Percentiles rank a stretch among this genome's conserved stretches.
Evolutionary conservation across 2,329 filamentous ascomycete genomes (phyloP).

Genomic region (Fusarium sp.): DNA sequence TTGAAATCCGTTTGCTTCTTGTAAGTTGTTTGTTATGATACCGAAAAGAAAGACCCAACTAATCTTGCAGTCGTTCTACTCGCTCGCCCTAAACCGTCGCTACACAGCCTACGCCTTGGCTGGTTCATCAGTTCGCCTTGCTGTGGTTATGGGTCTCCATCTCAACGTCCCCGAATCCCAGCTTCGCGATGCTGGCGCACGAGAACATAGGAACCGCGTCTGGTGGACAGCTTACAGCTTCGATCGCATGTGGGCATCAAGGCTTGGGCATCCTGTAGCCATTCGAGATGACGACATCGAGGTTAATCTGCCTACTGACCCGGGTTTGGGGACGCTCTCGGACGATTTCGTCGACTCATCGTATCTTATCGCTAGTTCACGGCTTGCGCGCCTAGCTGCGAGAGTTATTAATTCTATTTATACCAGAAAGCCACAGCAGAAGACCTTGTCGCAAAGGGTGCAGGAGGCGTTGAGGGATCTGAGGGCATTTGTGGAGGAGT

Average conservation of each 20-base stretch:
- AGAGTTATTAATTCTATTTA: slow-evolving; percentile 50
- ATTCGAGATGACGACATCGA: slow-evolving; percentile 61
- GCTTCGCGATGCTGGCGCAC: slow-evolving; percentile 50
- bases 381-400: slow-evolving; percentile 50
- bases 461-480: slow-evolving; percentile 48
- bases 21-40: slow-evolving; percentile 43
- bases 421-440: slow-evolving; percentile 44
- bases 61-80: slow-evolving; percentile 54
- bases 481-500: slow-evolving; percentile 46
- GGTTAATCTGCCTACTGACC: slow-evolving; percentile 55
- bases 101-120: slow-evolving; percentile 57
- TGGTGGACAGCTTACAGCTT: slow-evolving; percentile 59
- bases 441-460: slow-evolving; percentile 48
- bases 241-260: slow-evolving; percentile 61
- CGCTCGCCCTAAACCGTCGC: slow-evolving; percentile 56
- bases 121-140: slow-evolving; percentile 57
- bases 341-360: slow-evolving; percentile 50
- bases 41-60: rapidly evolving
- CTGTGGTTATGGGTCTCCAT: slow-evolving; percentile 58
- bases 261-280: slow-evolving; percentile 60
- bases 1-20: slow-evolving; percentile 58
- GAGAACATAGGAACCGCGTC: slow-evolving; percentile 55
- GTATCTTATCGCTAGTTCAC: slow-evolving; percentile 51
- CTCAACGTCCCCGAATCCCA: slow-evolving; percentile 53
- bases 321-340: slow-evolving; percentile 39